These are phyloP conservation scores for Cordyceps cicadae DNA, from an alignment of 2,329 filamentous ascomycete species.

Conservation along the genomic window DNA sequence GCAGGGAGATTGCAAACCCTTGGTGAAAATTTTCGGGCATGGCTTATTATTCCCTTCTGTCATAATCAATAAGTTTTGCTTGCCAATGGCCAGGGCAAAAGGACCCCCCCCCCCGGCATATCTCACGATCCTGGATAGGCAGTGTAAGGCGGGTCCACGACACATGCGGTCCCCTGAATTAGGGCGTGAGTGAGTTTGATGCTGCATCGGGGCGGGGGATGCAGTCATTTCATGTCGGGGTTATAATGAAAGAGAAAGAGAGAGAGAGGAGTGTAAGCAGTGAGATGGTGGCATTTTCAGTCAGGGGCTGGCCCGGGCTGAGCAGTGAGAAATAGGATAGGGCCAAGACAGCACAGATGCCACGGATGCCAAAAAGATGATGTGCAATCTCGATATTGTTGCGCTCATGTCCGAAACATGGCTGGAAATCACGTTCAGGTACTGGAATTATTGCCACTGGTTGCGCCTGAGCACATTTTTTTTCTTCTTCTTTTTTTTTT, in stretches of 20 bases:
- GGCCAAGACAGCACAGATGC: not conserved
- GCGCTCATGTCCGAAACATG: not conserved
- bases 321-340: not conserved
- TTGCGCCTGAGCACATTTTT: not conserved
- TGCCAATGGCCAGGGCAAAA: not conserved
- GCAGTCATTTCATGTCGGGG: not conserved
- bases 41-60: not conserved
- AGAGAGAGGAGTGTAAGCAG: not conserved
- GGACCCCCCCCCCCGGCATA: not conserved
- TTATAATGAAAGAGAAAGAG: not conserved
- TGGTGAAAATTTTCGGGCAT: not conserved
- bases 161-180: not conserved
- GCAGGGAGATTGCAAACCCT: not conserved
- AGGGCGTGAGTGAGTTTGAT: not conserved
- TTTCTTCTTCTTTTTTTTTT: too few relatives aligned
- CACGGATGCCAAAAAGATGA: too few relatives aligned
- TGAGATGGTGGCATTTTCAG: not conserved
- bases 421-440: not conserved
- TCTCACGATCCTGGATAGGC: not conserved
- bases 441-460: not conserved
- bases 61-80: not conserved
- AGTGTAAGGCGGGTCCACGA: not conserved
- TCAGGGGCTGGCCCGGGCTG: not conserved
- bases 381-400: not conserved
- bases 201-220: conserved; percentile 3